Conservation (phyloP, 2,329 filamentous ascomycete species). For the Colletotrichum brevisporum region DNA sequence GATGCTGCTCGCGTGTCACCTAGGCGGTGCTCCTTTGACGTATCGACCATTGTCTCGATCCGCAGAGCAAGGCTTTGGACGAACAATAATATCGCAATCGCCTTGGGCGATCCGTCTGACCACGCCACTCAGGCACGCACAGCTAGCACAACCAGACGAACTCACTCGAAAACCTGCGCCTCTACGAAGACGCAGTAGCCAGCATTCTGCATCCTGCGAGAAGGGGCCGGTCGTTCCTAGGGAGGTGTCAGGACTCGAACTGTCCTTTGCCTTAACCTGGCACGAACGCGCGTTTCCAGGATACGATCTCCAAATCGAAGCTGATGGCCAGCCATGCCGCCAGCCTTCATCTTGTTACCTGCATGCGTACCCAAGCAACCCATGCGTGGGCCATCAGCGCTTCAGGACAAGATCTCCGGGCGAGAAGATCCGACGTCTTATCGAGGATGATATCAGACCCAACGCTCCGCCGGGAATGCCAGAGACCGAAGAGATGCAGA, state of each 20-base stretch:
- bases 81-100: background rate
- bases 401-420: background rate
- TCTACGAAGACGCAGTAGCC: background rate
- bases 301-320: too few species aligned
- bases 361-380: too few species aligned
- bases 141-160: conserved; percentile 6
- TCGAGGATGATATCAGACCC: too few species aligned
- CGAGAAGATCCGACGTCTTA: background rate
- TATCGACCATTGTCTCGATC: background rate
- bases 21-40: too few species aligned
- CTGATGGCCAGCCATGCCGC: too few species aligned
- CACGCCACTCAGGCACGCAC: background rate
- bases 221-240: background rate
- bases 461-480: background rate
- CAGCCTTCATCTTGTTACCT: too few species aligned
- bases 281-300: too few species aligned
- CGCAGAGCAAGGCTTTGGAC: background rate
- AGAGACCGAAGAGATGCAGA: too few species aligned
- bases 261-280: too few species aligned
- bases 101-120: background rate
- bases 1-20: background rate
- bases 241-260: too few species aligned
- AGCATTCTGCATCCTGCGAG: background rate
- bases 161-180: background rate
- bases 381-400: too few species aligned